phyloP scores from a whole-genome alignment of 192 early-diverging fungal species.

The Gonapodya prolifera region DNA sequence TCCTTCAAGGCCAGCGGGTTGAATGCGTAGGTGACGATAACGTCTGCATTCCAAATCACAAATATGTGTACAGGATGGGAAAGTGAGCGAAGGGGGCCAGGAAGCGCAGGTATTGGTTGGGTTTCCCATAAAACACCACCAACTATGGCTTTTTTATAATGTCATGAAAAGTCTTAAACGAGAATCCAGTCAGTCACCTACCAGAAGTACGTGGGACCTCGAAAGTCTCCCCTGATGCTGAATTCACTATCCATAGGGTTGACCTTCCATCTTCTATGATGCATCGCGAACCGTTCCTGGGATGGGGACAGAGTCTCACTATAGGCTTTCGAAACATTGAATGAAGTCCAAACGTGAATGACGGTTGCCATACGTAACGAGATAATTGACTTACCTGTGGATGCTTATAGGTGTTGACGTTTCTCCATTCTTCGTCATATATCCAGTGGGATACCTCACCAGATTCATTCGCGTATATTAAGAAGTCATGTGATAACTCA shows the following conservation, averaged over 20 bases:
- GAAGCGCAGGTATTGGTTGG: neutral
- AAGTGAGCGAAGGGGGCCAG: slow-evolving; percentile 1
- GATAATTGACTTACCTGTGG: neutral
- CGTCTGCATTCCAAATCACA: slow-evolving; percentile 27
- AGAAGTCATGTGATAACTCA: slow-evolving; percentile 20
- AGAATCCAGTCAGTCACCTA: neutral
- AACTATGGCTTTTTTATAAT: slow-evolving; percentile 16
- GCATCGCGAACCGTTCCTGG: slow-evolving; percentile 19
- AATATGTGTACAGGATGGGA: slow-evolving; percentile 15
- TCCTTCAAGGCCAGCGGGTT: slow-evolving; percentile 22
- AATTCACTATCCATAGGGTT: slow-evolving; percentile 24
- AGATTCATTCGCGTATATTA: slow-evolving; percentile 21
- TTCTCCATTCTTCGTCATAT: slow-evolving; percentile 22
- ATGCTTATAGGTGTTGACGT: slow-evolving; percentile 29
- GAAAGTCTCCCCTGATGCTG: slow-evolving; percentile 18
- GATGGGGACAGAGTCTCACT: slow-evolving; percentile 20
- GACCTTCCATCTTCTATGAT: slow-evolving; percentile 26
- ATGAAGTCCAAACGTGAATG: neutral
- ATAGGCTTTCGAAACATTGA: slow-evolving; percentile 17
- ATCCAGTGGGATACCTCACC: slow-evolving; percentile 21
- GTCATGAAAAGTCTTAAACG: neutral
- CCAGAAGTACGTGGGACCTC: slow-evolving; percentile 25
- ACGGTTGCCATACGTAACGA: slow-evolving; percentile 14
- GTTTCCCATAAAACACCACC: slow-evolving; percentile 32
- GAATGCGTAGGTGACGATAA: slow-evolving; percentile 28